phyloP scores from a whole-genome alignment of 2,329 filamentous ascomycete species.

The Exophiala phaeomuriformis region DNA sequence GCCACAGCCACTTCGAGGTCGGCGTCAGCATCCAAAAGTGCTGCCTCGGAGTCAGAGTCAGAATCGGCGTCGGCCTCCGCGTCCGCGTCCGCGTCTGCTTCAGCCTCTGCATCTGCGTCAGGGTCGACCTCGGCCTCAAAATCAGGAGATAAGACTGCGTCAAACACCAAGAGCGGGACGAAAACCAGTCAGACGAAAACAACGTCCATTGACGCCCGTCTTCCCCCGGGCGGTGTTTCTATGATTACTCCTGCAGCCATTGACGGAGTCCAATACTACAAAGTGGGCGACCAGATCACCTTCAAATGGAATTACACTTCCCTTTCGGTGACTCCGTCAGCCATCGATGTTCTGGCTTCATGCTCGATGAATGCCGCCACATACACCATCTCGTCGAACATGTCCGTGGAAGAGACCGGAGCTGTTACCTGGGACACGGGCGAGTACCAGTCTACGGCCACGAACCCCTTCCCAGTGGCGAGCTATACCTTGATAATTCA shows the following conservation, averaged over 20 bases:
- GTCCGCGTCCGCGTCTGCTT: neutral
- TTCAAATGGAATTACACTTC: slow-evolving; percentile 62
- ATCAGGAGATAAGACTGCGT: slow-evolving; percentile 10
- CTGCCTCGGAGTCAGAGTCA: slow-evolving; percentile 3
- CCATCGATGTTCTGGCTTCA: slow-evolving; percentile 55
- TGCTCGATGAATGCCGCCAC: slow-evolving; percentile 52
- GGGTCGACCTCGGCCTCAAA: slow-evolving; percentile 9
- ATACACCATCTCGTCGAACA: slow-evolving; percentile 57
- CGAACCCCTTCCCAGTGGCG: slow-evolving; percentile 49
- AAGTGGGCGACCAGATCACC: slow-evolving; percentile 55
- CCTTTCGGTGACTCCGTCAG: slow-evolving; percentile 50
- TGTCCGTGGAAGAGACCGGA: slow-evolving; percentile 47
- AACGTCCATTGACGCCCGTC: slow-evolving; percentile 46
- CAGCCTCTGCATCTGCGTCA: slow-evolving; percentile 5
- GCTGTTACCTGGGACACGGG: slow-evolving; percentile 55
- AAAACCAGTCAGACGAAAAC: slow-evolving; percentile 27
- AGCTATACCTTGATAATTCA: slow-evolving; percentile 58
- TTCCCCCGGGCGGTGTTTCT: slow-evolving; percentile 52
- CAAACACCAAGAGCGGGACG: slow-evolving; percentile 13
- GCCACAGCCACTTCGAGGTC: slow-evolving; percentile 9
- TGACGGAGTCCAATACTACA: slow-evolving; percentile 52
- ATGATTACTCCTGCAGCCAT: slow-evolving; percentile 53
- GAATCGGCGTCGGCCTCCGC: neutral
- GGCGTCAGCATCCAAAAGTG: neutral
- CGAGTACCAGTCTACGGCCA: slow-evolving; percentile 44